Base-by-base conservation (phyloP, 768 basidiomycete genomes). In the Gelatoporia subvermispora region DNA sequence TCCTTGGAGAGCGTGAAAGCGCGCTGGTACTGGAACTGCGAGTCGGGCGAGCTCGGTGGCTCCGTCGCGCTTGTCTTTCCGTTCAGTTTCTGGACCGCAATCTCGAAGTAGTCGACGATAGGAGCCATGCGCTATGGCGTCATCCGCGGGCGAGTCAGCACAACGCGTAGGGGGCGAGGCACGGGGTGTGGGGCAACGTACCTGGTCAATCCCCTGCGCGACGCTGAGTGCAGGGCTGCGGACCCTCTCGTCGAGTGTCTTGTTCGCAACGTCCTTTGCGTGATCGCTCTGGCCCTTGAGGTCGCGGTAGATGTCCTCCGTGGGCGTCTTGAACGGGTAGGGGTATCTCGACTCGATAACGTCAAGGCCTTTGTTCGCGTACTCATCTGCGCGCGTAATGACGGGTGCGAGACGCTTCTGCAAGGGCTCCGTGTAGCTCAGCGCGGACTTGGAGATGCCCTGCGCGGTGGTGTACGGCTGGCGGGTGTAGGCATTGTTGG, bases 21-120 rank as follows among this genome's bases (percentile, higher is more conserved):
- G 41, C 88, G 86, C 62, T 88, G 85, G 59, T 88, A 87, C 67
- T 91, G 89, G 56, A 80, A 87, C 63, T 85, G 77, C 39, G 82
- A 77, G 10, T 74, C 70, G 10, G 76, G 68, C 4, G 70, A 69
- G 7, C 72, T 62, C 16, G 71, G 71, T 28, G 75, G 73, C 41
- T 79, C 76, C 40, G 71, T 68, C 40, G 65, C 70, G 63, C 78
- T 76, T 46, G 76, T 64, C 17, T 67, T 40, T 20, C 15, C n/a
- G 42, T 67, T 55, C 15, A 70, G 52, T 51, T 65, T 61, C 36
- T 63, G 56, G 41, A 84, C 75, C 10, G 79, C 78, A 18, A 69
- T 72, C 62, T 85, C 81, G 47, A 90, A 70, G 56, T 79, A 82
- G 60, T 90, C 78, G 28, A 92, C 79, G 43, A 90, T 69, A 37